Evolutionary conservation across 129 eudicot genomes (phyloP).

Genomic region (Rutidosis leptorrhynchoides): DNA sequence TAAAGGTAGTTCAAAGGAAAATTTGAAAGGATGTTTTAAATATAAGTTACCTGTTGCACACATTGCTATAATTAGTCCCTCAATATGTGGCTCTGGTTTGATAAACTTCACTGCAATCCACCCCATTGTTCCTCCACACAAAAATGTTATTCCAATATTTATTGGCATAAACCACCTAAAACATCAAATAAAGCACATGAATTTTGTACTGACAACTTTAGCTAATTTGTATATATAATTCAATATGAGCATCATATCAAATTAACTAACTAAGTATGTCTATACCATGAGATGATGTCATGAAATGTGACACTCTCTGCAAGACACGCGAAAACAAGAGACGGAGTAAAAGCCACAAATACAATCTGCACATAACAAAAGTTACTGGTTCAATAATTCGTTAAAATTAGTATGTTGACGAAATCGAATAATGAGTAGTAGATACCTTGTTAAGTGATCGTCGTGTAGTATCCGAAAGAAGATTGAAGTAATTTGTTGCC

Average conservation of each 20-base stretch:
- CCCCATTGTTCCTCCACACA: slow-evolving; percentile 65
- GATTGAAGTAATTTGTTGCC: slow-evolving; percentile 46
- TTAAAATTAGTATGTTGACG: not conserved
- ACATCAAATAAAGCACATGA: slow-evolving; percentile 3
- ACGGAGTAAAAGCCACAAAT: slow-evolving; percentile 74
- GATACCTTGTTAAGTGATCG: slow-evolving; percentile 44
- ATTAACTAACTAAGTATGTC: too few species aligned
- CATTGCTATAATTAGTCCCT: slow-evolving; percentile 56
- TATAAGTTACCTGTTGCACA: slow-evolving; percentile 48
- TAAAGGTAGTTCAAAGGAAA: not conserved
- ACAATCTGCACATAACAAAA: slow-evolving; percentile 52
- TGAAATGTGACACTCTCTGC: slow-evolving; percentile 73
- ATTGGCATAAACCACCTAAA: slow-evolving; percentile 92
- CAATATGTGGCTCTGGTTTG: slow-evolving; percentile 53
- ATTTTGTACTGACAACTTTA: not conserved
- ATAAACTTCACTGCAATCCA: slow-evolving; percentile 62
- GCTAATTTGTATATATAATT: not conserved
- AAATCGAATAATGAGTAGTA: not conserved
- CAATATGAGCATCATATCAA: not conserved
- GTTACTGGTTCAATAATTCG: not conserved
- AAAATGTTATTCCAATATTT: slow-evolving; percentile 58
- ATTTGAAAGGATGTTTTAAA: not conserved
- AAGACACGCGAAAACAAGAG: slow-evolving; percentile 66
- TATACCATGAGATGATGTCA: slow-evolving; percentile 81
- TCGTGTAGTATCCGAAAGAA: slow-evolving; percentile 39